Conservation (phyloP, 2,329 filamentous ascomycete genomes). For the Penicillium sp. region DNA sequence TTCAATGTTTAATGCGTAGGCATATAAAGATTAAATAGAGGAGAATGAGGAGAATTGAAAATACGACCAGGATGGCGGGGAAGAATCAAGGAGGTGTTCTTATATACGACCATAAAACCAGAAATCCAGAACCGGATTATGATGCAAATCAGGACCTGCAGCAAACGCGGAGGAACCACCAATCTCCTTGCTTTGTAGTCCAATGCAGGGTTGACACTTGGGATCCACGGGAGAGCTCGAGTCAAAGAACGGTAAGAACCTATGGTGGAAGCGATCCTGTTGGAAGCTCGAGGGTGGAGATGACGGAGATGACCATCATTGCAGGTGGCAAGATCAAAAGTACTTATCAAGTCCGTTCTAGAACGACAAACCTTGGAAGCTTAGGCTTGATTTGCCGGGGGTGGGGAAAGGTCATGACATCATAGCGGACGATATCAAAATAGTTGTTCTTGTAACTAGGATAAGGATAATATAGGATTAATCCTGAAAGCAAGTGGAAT, state of each 20-base stretch:
- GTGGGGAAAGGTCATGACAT: no score
- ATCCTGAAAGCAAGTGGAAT: not conserved
- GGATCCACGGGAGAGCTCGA: not conserved
- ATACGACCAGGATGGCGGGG: not conserved
- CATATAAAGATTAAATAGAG: not conserved
- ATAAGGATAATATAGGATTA: no score
- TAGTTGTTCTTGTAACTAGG: no score
- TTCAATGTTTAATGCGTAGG: not conserved
- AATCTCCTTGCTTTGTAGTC: not conserved
- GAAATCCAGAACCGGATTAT: not conserved
- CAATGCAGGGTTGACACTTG: not conserved
- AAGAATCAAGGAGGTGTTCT: not conserved
- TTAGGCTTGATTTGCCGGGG: not conserved
- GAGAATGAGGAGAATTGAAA: not conserved
- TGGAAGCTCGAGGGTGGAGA: not conserved
- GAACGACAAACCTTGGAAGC: not conserved
- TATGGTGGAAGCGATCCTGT: not conserved
- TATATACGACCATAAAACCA: not conserved
- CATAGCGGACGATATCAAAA: no score
- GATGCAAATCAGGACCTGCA: not conserved
- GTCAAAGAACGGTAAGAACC: not conserved
- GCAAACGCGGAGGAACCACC: not conserved
- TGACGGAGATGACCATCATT: not conserved
- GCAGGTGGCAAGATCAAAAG: not conserved
- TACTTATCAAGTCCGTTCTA: not conserved